Conservation (phyloP, 2,329 filamentous ascomycete species). For the Aureobasidium sp. region DNA sequence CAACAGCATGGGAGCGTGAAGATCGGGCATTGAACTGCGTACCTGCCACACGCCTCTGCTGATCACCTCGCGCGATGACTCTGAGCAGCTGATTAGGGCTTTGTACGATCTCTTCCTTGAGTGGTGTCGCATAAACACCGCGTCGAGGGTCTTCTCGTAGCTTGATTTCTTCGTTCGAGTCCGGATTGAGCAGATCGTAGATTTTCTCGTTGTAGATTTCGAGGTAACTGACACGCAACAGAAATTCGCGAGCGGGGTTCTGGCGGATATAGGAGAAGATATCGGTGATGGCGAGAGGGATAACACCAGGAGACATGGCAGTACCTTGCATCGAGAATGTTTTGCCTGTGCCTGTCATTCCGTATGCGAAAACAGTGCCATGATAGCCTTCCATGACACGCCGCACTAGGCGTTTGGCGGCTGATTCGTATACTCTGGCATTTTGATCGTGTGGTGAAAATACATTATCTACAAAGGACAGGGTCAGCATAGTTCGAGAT, state of each 20-base stretch:
- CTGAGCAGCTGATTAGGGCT: slow-evolving; percentile 90
- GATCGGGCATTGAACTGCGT: slow-evolving; percentile 96
- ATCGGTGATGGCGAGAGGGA: slow-evolving; percentile 93
- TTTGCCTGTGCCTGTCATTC: slow-evolving; percentile 98
- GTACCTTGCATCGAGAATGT: slow-evolving; percentile 99
- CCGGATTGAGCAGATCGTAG: slow-evolving; percentile 78
- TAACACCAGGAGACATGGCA: slow-evolving; percentile 88
- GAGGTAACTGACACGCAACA: slow-evolving; percentile 91
- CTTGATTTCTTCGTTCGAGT: slow-evolving; percentile 81
- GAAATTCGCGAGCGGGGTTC: slow-evolving; percentile 86
- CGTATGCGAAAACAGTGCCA: slow-evolving; percentile 95
- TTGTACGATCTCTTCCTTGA: slow-evolving; percentile 98
- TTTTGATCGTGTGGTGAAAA: slow-evolving; percentile 94
- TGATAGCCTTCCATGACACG: slow-evolving; percentile 99
- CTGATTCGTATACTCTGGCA: slow-evolving; percentile 86
- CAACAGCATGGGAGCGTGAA: slow-evolving; percentile 94
- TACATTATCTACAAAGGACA: slow-evolving; percentile 66
- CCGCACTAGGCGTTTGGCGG: slow-evolving; percentile 85
- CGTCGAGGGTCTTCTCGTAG: slow-evolving; percentile 91
- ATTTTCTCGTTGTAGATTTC: slow-evolving; percentile 99
- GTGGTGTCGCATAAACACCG: slow-evolving; percentile 87
- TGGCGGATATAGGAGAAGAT: slow-evolving; percentile 99
- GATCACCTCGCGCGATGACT: slow-evolving; percentile 90
- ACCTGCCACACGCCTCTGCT: slow-evolving; percentile 80
- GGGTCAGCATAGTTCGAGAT: background rate